Conservation (phyloP, 1,139 yeast species). For the Yamadazyma sp. region DNA sequence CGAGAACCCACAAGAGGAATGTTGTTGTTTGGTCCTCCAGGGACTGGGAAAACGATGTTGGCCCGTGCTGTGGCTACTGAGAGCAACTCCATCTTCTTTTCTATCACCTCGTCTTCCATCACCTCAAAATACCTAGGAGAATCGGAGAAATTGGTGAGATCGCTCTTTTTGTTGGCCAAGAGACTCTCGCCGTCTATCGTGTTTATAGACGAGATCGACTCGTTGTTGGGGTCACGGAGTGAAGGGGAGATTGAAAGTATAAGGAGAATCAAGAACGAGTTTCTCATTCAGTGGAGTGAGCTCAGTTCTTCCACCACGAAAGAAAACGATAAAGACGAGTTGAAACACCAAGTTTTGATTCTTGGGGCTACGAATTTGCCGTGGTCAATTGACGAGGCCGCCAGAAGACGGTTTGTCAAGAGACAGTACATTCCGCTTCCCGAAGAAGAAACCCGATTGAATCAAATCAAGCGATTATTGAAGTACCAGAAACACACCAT, state of each 20-base stretch:
- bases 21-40: conserved; percentile 97
- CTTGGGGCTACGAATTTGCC: conserved; percentile 96
- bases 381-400: conserved; percentile 98
- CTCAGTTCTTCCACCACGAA: conserved; percentile 70
- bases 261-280: conserved; percentile 89
- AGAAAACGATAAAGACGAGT: conserved; percentile 52
- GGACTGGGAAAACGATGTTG: conserved; percentile 97
- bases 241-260: conserved; percentile 94
- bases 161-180: conserved; percentile 81
- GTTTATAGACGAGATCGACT: conserved; percentile 95
- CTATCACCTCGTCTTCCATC: conserved; percentile 87
- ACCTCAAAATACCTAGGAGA: conserved; percentile 94
- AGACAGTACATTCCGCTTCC: conserved; percentile 95
- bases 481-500: conserved; percentile 76
- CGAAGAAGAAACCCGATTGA: conserved; percentile 75
- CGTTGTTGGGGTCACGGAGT: conserved; percentile 77
- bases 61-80: conserved; percentile 98
- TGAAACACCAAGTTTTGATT: conserved; percentile 68
- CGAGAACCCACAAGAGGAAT: conserved; percentile 97
- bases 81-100: conserved; percentile 89
- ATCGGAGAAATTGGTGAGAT: conserved; percentile 89
- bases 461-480: conserved; percentile 70
- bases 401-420: conserved; percentile 89
- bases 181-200: conserved; percentile 90
- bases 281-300: conserved; percentile 94